Evolutionary conservation across 1,284 basidiomycete species (phyloP), one percentile per base, ranked within the genome.

Genomic region (Flammula alnicola): DNA sequence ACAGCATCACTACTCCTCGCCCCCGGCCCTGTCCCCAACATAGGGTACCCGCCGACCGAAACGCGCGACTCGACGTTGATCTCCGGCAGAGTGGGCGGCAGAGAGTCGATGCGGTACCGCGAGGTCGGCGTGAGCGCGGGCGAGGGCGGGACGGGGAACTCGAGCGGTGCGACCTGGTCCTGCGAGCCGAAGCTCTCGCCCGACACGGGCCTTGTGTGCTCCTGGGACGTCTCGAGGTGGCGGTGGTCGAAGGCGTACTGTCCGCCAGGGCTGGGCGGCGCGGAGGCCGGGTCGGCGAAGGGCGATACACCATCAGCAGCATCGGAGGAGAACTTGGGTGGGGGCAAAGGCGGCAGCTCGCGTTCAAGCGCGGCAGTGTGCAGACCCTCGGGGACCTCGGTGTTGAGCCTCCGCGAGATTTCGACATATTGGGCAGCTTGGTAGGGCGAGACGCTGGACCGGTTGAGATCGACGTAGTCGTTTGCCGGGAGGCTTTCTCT

Each of bases 361-460:
- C 59, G 54, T 14, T 67, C 57, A 32, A 60, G 47, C 59, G 45
- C 65, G 2, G 70, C 68, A 16, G 72, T 70, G 17, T 65, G 66
- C 37, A 72, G 55, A 17, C 68, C 65, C 29, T 58, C 61, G 3
- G 79, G 78, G 3, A 76, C 66, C 14, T 71, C 57, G 6, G 74
- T 64, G 49, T 80, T 77, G 37, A 89, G 62, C 14, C 70, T 76
- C 55, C 75, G 72, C 2, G 82, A 80, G 49, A 88, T 88, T 58
- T 84, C 84, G n/a, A 72, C 79, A 57, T 88, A 88, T 63, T 89
- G 87, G 0, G 74, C 76, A 19, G 83, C 86, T 62, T 89, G 87
- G 75, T 76, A 86, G 0, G 87, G 86, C 4, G 86, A 81, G 3
- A 88, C 79, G 58, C 86, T 87, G 11, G 82, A 81, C 29, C 87